phyloP scores from a whole-genome alignment of 768 basidiomycete species.

The Amanita phalloides region DNA sequence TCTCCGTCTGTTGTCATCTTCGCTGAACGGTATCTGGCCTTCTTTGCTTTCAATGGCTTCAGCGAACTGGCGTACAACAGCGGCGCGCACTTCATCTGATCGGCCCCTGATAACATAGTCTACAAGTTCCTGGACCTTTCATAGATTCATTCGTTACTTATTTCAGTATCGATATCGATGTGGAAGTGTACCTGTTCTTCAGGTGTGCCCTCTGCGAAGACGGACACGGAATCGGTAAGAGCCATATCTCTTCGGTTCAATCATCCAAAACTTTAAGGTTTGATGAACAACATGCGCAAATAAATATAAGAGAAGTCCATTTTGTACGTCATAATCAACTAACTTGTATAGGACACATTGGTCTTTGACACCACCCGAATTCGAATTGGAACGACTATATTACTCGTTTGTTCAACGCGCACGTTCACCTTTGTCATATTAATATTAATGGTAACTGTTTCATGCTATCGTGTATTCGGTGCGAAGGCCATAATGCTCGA shows the following conservation, averaged over 20 bases:
- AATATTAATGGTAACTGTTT: too few species aligned
- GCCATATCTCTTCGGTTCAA: constrained; percentile 34
- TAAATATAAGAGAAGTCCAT: neutral
- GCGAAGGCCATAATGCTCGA: too few species aligned
- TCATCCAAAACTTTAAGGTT: constrained; percentile 21
- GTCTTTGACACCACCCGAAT: too few species aligned
- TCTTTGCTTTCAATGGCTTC: constrained; percentile 42
- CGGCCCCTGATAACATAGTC: constrained; percentile 58
- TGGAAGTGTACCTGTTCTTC: constrained; percentile 60
- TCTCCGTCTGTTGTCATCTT: constrained; percentile 42
- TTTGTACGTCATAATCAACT: too few species aligned
- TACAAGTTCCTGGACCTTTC: constrained; percentile 67
- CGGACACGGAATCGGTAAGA: constrained; percentile 62
- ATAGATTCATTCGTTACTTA: neutral
- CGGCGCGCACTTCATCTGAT: constrained; percentile 57
- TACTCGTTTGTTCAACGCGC: too few species aligned
- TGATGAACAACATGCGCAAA: constrained; percentile 27
- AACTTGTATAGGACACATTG: too few species aligned
- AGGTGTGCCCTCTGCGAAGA: constrained; percentile 84
- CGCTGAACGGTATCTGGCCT: constrained; percentile 39
- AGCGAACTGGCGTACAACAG: constrained; percentile 57
- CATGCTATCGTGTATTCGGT: too few species aligned
- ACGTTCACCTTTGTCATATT: too few species aligned
- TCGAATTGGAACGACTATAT: too few species aligned
- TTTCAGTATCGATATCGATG: neutral